Base-by-base conservation (phyloP, 148 eudicot genomes). In the Limonium bicolor region DNA sequence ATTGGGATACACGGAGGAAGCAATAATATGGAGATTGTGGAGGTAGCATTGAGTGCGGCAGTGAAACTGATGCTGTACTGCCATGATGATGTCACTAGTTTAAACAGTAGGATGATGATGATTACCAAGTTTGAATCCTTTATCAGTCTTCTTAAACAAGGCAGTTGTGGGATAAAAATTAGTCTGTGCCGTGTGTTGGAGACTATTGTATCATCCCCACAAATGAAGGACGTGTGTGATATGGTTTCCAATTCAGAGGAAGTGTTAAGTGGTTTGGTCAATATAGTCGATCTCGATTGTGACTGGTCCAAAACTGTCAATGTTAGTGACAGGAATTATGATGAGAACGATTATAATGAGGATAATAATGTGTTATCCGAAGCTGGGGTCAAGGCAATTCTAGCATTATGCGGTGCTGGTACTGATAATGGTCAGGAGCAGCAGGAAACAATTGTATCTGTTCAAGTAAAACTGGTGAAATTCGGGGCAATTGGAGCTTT, bases 11-110 rank as follows among this genome's bases (percentile, higher is more conserved):
- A 32, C 3, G 16, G 2, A n/a, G n/a, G n/a, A n/a, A 22, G 18
- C 7, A 13, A 13, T 16, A 2, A 7, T 28, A 35, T 71, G 57
- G 42, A n/a, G 17, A 36, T 71, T 48, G 64, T 68, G 7, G 87
- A 79, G 46, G 30, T 62, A 54, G 66, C 78, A 42, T 63, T 79
- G 38, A 41, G n/a, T 46, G 62, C 63, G 60, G 82, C 62, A 25
- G 13, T 69, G 16, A 74, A 68, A 21, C 58, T 74, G 58, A 21
- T 66, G 38, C 73, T 70, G 14, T 66, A 49, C 56, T 34, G 68
- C 55, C 30, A 48, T 28, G 27, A 49, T 46, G 27, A n/a, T n/a
- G n/a, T n/a, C n/a, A n/a, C 13, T 12, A 32, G 6, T 12, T 10
- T 12, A 15, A 32, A 5, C 13, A 32, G 2, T 12, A 32, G 2